Evolutionary conservation across 2,329 filamentous ascomycete genomes (phyloP), one percentile per base, ranked within the genome.

Genomic region (Ceratocystiopsis sp.): DNA sequence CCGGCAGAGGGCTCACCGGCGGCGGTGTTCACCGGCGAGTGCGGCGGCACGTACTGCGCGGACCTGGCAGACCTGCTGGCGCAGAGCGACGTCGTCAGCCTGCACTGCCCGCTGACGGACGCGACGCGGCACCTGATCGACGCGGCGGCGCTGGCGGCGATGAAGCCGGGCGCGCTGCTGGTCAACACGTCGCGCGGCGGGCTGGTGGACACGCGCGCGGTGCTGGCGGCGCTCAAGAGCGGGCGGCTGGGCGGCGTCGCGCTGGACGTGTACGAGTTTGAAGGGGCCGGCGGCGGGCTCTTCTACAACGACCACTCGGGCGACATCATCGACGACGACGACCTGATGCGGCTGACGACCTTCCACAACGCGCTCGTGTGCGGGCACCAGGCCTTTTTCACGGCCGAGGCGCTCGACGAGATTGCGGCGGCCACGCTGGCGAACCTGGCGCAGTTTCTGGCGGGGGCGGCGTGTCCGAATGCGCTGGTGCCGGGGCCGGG

Each of bases 371-470:
- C 79, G 4, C 56, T 82, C 38, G 61, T 82, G 46, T 77, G 70
- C 49, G 76, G 77, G 0, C 78, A 82, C 51, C 78, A 81, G 61
- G 78, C 73, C 1, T 82, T 81, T 59, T 78, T 82, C 51, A 81
- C 77, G 6, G 61, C 69, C 33, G 76, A 81, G 58, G 78, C 78
- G 1, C 58, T 82, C 40, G 60, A 61, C 9, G 75, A 79, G 58
- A 82, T 81, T 51, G 68, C 76, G 2, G 66, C 69, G 38, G 69
- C 64, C 42, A 80, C 75, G 2, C 51, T 80, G 47, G 57, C 60
- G 44, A 80, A 80, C 54, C 53, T 78, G 4, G 61, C 61, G 25
- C 66, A 71, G 46, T 67, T 68, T 16, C 51, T 56, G 19, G 48
- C 46, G 11, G 52, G 48, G 0, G 52, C 53, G 15, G 54, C 53